These are phyloP conservation scores for Vairimorpha apis DNA, from an alignment of 371 early-diverging fungal species.

Conservation along the genomic window DNA sequence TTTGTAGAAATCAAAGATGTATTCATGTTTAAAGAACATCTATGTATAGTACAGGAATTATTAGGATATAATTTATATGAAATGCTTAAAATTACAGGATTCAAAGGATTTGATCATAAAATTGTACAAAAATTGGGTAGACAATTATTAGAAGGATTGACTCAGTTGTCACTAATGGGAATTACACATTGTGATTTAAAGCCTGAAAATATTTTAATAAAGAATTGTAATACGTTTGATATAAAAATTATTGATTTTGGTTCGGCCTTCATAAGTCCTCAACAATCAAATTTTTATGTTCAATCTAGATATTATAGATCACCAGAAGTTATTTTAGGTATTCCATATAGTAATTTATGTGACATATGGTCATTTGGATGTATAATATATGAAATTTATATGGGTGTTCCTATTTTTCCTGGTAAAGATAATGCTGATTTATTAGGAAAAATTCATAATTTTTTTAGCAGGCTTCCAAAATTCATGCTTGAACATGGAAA, in stretches of 20 bases:
- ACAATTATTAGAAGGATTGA: conserved; percentile 78
- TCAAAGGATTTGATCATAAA: conserved; percentile 73
- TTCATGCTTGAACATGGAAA: conserved; percentile 52
- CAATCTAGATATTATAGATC: conserved; percentile 89
- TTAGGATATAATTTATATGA: conserved; percentile 83
- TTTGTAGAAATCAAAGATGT: conserved; percentile 69
- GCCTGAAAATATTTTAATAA: conserved; percentile 85
- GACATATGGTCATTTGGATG: conserved; percentile 89
- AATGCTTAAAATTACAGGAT: conserved; percentile 76
- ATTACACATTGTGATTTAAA: conserved; percentile 95
- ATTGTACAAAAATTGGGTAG: conserved; percentile 72
- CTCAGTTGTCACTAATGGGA: conserved; percentile 69
- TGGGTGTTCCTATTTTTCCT: conserved; percentile 81
- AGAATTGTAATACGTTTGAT: conserved; percentile 66
- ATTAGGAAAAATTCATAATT: conserved; percentile 68
- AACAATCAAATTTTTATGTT: conserved; percentile 78
- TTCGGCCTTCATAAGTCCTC: conserved; percentile 76
- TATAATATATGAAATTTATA: conserved; percentile 66
- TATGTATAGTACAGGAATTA: conserved; percentile 84
- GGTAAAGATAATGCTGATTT: conserved; percentile 84
- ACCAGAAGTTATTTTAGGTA: conserved; percentile 84
- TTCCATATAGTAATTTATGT: conserved; percentile 78
- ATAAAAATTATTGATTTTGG: conserved; percentile 96
- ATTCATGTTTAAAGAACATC: conserved; percentile 78
- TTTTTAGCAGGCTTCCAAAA: conserved; percentile 38